Base-by-base conservation (phyloP, 2,329 filamentous ascomycete genomes). In the Lasiodiplodia sp. region DNA sequence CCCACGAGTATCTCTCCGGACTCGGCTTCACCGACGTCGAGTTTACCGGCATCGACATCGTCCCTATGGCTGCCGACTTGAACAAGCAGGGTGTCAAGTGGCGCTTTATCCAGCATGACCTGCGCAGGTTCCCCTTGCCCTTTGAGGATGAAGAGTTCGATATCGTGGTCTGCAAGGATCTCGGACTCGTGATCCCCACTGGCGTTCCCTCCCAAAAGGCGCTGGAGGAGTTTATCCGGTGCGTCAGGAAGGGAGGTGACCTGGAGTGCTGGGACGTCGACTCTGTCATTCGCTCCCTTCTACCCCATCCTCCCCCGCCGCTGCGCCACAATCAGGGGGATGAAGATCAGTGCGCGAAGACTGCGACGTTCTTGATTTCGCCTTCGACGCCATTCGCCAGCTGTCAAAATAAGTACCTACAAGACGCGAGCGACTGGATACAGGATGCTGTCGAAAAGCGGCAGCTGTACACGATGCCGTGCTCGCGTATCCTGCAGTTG, bases 261-360 rank as follows among this genome's bases (percentile, higher is more conserved):
- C 76, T 97, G 31, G 95, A 97, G 77, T 85, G 96, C 18, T 97
- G 94, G 94, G 94, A 97, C 72, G 91, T 91, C 5, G 94, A 97
- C 79, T 89, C 94, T 76, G 87, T 91, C 14, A 88, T 97, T 71
- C 91, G 94, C 72, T 94, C 94, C 78, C 85, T 98, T 34, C 85
- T 93, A 63, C 92, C 93, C 2, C 92, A 96, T 76, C 88, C 92
- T 2, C 89, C 90, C 2, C 86, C 86, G 16, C 83, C 87, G 66
- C 80, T 85, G 72, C 82, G 85, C 28, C 83, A 83, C 69, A 85
- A 88, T 21, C 85, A 88, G 49, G 87, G 89, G 58, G 88, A 92
- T 69, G 85, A 88, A 72, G 84, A 88, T 55, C 85, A 87, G 44
- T 91, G 91, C 0, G 85, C 90, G 62, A 85, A 86, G 34, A 91